Evolutionary conservation across 192 early-diverging fungal species (phyloP), one percentile per base, ranked within the genome.

Genomic region (Coemansia sp.): DNA sequence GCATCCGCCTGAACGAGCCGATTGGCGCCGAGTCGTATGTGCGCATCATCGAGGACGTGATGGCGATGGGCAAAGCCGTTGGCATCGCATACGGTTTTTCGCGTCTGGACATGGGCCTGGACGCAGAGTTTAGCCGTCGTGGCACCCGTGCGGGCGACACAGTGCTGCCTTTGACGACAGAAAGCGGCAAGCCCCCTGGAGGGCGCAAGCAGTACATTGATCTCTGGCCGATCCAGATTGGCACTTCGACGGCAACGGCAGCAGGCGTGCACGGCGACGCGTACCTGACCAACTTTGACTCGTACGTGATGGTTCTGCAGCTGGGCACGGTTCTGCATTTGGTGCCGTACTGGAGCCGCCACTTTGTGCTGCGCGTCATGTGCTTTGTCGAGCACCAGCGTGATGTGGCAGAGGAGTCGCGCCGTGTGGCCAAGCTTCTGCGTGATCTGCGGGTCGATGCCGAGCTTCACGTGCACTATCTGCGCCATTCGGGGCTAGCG

Each of bases 261-360:
- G 48, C 53, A 29, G 71, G 73, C 52, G 44, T 52, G 10, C 56
- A 60, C 48, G 18, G 43, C 32, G 54, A 54, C 14, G 59, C 64
- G 32, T 76, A 62, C 65, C 66, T 67, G 54, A 81, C 71, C 56
- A 83, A 84, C 40, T 87, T 90, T 77, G 84, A 86, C 48, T 86
- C 87, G 0, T 88, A 88, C 58, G 83, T 88, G 28, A 83, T 88
- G 84, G 87, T 90, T 7, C 65, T 90, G 38, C 89, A 90, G 69
- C 80, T 90, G 48, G 89, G 86, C 16, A 87, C 86, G 8, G 87
- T 90, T 23, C 58, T 90, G 44, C 83, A 88, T 33, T 81, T 88
- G 82, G 86, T 87, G 7, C 84, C 84, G 3, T 77, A 86, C 49
- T 90, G 88, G 88, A 81, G 74, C 57, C 69, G 82, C 24, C 82